Evolutionary conservation across 148 eudicot genomes (phyloP), one percentile per base, ranked within the genome.

Genomic region (Amaranthus hypochondriacus): DNA sequence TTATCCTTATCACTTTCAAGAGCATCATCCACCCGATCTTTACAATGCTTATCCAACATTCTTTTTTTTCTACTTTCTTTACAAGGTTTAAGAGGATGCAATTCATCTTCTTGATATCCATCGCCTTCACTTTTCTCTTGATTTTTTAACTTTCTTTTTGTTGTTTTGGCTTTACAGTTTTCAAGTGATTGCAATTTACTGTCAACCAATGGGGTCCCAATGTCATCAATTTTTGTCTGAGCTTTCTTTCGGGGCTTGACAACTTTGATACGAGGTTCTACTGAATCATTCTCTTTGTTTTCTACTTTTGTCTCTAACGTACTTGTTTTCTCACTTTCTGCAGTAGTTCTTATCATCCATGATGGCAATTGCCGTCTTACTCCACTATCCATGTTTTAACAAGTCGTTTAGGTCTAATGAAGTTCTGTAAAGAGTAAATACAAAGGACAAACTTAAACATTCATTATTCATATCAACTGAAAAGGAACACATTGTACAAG

Each of bases 261-360:
- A 75, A 70, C 63, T 77, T 57, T 50, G 68, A 68, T 18, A 42
- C 54, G 73, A 62, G 11, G 75, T 72, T 59, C 79, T 68, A 73
- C 59, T 14, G 78, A 68, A 47, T 67, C 77, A n/a, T 62, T 77
- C 15, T 73, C 79, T 61, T 61, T 56, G 60, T 54, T 70, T 69
- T 56, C 73, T 69, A 7, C 75, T 56, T 74, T 70, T 56, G 56
- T 67, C 65, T 73, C 76, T 5, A 83, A 78, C 68, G 48, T 73
- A 47, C 73, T 70, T 39, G 77, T 75, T 74, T 74, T 75, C 59
- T 84, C 83, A 69, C 72, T 75, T 55, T 84, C 83, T 66, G 72
- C 70, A 70, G 81, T 15, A 46, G 48, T 74, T 52, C 84, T 81
- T 73, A 86, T 39, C 96, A 91, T 91, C 96, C 96, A 91, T 56